Evolutionary conservation across 192 early-diverging fungal species (phyloP).

Genomic region (Umbelopsis vinacea): DNA sequence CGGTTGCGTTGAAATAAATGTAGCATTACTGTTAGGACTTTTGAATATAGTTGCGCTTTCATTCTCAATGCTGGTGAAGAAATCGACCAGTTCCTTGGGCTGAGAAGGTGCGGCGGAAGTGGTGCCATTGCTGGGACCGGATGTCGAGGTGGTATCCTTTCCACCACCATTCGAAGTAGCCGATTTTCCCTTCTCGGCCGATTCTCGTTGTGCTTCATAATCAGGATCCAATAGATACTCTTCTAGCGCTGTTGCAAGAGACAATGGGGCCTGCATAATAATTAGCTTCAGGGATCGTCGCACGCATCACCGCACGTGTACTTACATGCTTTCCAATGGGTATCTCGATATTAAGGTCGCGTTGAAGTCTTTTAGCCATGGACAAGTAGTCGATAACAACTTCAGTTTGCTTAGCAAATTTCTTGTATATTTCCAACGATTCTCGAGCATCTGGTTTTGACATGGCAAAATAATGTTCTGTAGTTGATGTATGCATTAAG

Average conservation of each 20-base stretch:
- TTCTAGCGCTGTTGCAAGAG: conserved; percentile 37
- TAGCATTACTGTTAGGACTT: conserved; percentile 5
- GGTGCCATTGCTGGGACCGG: background rate
- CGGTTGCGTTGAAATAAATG: conserved; percentile 11
- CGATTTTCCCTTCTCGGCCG: conserved; percentile 11
- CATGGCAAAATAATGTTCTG: conserved; percentile 79
- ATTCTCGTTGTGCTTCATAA: background rate
- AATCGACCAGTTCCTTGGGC: conserved; percentile 31
- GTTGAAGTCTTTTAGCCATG: conserved; percentile 62
- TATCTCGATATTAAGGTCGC: conserved; percentile 64
- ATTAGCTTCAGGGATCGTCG: background rate
- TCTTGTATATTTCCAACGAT: conserved; percentile 77
- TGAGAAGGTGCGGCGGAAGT: conserved; percentile 18
- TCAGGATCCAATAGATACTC: conserved; percentile 37
- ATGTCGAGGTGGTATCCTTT: background rate
- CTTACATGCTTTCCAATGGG: conserved; percentile 77
- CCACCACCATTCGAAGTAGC: background rate
- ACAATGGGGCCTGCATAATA: conserved; percentile 32
- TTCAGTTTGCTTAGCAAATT: conserved; percentile 73
- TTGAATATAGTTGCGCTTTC: conserved; percentile 23
- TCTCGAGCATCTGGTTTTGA: conserved; percentile 61
- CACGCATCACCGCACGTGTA: background rate
- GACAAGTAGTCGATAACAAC: conserved; percentile 71
- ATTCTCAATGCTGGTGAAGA: conserved; percentile 36
- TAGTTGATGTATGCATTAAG: background rate